A percentile compares a stretch with the other conserved stretches of the same genome.
Evolutionary conservation across 768 basidiomycete species (phyloP).

Genomic region (Lactarius deliciosus): DNA sequence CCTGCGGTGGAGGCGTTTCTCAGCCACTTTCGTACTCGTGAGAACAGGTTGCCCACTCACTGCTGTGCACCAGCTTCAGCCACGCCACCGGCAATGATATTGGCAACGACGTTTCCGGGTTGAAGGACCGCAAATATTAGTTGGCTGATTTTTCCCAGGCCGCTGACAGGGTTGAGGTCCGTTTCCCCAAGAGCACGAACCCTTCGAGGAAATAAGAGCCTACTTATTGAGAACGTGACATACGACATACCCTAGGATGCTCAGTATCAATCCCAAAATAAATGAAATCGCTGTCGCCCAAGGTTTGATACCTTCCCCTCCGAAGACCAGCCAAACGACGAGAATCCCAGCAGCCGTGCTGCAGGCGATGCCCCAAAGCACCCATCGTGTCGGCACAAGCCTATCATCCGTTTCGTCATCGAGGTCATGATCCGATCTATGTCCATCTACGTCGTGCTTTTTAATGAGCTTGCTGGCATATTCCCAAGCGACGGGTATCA

Average conservation of each 20-base stretch:
- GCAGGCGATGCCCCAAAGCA: constrained; percentile 58
- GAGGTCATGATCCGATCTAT: constrained; percentile 44
- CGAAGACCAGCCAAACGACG: constrained; percentile 88
- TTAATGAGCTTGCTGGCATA: constrained; percentile 41
- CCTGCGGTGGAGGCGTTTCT: constrained; percentile 41
- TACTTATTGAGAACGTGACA: background rate
- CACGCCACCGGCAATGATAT: constrained; percentile 96
- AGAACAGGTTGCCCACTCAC: constrained; percentile 42
- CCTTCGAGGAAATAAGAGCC: constrained; percentile 39
- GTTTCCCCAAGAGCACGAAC: constrained; percentile 96
- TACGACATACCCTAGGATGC: constrained; percentile 74
- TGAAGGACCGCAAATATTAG: constrained; percentile 92
- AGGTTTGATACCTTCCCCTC: constrained; percentile 86
- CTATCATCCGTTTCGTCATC: constrained; percentile 78
- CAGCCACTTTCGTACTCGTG: background rate
- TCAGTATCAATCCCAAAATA: constrained; percentile 76
- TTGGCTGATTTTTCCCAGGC: constrained; percentile 93
- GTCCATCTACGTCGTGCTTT: constrained; percentile 23
- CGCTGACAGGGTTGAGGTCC: constrained; percentile 89
- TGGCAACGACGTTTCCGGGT: constrained; percentile 95
- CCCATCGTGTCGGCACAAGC: constrained; percentile 81
- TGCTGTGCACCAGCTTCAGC: constrained; percentile 94
- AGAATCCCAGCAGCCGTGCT: constrained; percentile 71
- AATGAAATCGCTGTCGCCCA: constrained; percentile 93
- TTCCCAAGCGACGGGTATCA: constrained; percentile 70